Percentiles rank a stretch among this genome's conserved stretches.
Conservation (phyloP, 1,284 basidiomycete genomes). For the Meira miltonrushii region DNA sequence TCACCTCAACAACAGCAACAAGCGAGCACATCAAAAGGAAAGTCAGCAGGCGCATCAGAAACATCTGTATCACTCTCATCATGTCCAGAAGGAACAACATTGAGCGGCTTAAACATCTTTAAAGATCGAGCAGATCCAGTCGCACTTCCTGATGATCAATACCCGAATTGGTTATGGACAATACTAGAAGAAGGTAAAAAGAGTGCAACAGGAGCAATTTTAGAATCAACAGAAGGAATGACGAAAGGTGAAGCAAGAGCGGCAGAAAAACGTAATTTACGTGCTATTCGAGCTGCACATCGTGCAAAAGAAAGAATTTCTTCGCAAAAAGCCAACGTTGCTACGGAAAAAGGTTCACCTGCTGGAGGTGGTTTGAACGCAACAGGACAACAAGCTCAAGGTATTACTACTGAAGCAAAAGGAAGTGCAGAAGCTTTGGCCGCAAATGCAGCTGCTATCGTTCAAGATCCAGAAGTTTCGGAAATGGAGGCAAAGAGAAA, state of each 20-base stretch:
- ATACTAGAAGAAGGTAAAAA: conserved; percentile 56
- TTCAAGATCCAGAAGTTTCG: background rate
- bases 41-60: too few species aligned
- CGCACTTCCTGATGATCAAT: conserved; percentile 74
- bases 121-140: conserved; percentile 77
- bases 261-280: conserved; percentile 39
- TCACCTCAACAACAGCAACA: too few species aligned
- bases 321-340: conserved; percentile 10
- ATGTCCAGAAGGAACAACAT: conserved; percentile 62
- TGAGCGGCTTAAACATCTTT: conserved; percentile 72
- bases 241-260: conserved; percentile 45
- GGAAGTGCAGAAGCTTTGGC: background rate
- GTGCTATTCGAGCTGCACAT: conserved; percentile 30
- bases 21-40: too few species aligned
- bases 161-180: conserved; percentile 85
- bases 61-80: conserved; percentile 28
- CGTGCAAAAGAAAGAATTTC: conserved; percentile 22
- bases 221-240: conserved; percentile 42
- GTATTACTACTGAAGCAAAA: conserved; percentile 3
- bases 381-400: background rate
- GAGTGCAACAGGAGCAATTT: conserved; percentile 29
- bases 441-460: background rate
- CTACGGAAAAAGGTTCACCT: background rate
- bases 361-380: conserved; percentile 4
- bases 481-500: conserved; percentile 11